Evolutionary conservation across 2,329 filamentous ascomycete species (phyloP).

Genomic region (Apiospora sp.): DNA sequence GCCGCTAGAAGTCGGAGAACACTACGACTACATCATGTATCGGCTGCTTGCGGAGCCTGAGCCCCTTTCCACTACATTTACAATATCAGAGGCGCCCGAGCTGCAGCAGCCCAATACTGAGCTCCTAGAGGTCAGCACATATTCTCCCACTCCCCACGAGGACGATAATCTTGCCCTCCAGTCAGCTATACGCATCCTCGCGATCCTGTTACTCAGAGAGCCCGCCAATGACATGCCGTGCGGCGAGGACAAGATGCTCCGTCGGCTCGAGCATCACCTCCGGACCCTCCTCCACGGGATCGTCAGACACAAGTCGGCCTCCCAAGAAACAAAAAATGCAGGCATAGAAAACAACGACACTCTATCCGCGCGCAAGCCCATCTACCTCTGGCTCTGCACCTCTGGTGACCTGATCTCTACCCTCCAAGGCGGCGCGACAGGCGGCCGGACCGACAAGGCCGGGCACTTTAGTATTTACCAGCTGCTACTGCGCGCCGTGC

Average conservation of each 20-base stretch:
- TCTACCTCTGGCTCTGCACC: constrained; percentile 9
- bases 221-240: not conserved
- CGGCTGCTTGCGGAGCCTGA: not conserved
- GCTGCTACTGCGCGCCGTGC: not conserved
- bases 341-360: not conserved
- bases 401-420: constrained; percentile 2
- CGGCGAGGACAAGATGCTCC: not conserved
- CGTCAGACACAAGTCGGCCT: not conserved
- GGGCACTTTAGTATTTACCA: not conserved
- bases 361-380: not conserved
- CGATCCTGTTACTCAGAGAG: not conserved
- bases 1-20: not conserved
- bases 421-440: not conserved
- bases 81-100: not conserved
- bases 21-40: not conserved
- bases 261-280: not conserved
- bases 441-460: not conserved
- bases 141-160: not conserved
- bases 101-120: not conserved
- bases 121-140: not conserved
- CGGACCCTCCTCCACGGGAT: not conserved
- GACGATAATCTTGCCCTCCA: not conserved
- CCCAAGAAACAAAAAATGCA: no score
- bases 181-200: constrained; percentile 2
- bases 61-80: not conserved